A percentile compares a stretch with the other conserved stretches of the same genome.
phyloP scores from a whole-genome alignment of 441 rosid genomes.

The Hypseocharis bilobata region DNA sequence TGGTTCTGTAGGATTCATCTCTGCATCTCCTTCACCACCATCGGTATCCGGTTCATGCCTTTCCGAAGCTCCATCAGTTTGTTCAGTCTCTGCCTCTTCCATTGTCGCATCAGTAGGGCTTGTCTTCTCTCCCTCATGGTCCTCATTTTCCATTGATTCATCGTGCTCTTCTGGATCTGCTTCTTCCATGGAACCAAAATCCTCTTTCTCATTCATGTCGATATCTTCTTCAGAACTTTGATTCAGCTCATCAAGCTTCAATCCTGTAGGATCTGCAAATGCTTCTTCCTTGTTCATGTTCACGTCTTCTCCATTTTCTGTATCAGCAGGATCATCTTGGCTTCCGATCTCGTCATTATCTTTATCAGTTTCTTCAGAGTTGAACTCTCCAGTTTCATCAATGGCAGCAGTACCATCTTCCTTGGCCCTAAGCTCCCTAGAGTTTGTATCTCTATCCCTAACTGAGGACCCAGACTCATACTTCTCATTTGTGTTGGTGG shows the following conservation, averaged over 20 bases:
- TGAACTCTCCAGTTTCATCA: slow-evolving; percentile 39
- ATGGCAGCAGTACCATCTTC: slow-evolving; percentile 43
- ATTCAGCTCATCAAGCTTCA: slow-evolving; percentile 47
- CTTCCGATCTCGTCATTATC: slow-evolving; percentile 36
- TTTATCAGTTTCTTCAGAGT: slow-evolving; percentile 36
- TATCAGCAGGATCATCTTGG: slow-evolving; percentile 41
- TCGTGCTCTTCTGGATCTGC: slow-evolving; percentile 38
- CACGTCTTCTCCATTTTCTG: slow-evolving; percentile 49
- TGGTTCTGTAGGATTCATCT: slow-evolving; percentile 30
- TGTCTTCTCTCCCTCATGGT: slow-evolving; percentile 30
- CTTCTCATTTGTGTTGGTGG: slow-evolving; percentile 45
- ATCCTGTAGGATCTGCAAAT: slow-evolving; percentile 53
- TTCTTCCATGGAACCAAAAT: slow-evolving; percentile 44
- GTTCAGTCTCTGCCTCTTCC: slow-evolving; percentile 42
- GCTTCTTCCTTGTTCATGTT: slow-evolving; percentile 58
- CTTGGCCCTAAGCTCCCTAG: slow-evolving; percentile 78
- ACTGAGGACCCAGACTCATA: slow-evolving; percentile 75
- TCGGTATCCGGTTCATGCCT: slow-evolving; percentile 33
- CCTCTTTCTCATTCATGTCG: slow-evolving; percentile 43
- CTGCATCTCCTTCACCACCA: slow-evolving; percentile 34
- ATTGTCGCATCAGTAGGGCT: slow-evolving; percentile 39
- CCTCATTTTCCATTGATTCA: slow-evolving; percentile 37
- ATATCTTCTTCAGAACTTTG: slow-evolving; percentile 42
- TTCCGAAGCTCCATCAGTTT: slow-evolving; percentile 35
- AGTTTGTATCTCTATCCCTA: slow-evolving; percentile 41